Evolutionary conservation across 192 early-diverging fungal genomes (phyloP).

Genomic region (Coemansia sp.): DNA sequence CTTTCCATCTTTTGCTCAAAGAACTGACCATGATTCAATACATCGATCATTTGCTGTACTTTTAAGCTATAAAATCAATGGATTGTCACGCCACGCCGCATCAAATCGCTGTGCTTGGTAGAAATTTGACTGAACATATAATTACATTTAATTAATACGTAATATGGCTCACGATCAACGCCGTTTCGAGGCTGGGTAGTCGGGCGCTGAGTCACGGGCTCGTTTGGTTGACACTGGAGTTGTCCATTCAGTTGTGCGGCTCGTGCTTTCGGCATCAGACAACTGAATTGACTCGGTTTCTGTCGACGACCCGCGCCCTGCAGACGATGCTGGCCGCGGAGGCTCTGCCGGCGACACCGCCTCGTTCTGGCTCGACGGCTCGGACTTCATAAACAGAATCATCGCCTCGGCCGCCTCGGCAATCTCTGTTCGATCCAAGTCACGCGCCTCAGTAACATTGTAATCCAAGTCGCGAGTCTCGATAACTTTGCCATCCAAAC

Average conservation of each 20-base stretch:
- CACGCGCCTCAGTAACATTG: background rate
- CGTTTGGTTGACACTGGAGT: background rate
- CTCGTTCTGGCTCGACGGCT: conserved; percentile 24
- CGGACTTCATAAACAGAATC: conserved; percentile 43
- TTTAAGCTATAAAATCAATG: too few relatives aligned
- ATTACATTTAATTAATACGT: too few relatives aligned
- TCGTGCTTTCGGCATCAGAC: background rate
- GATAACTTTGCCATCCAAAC: too few relatives aligned
- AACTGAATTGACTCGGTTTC: conserved; percentile 1
- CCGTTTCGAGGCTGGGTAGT: too few relatives aligned
- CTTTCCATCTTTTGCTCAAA: background rate
- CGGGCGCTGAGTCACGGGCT: background rate
- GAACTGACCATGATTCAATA: background rate
- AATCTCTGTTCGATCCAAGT: conserved; percentile 10
- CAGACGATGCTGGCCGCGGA: background rate
- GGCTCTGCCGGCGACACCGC: conserved; percentile 1
- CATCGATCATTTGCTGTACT: background rate
- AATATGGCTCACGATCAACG: too few relatives aligned
- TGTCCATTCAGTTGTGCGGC: background rate
- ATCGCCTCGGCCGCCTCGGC: conserved; percentile 44
- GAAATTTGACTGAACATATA: too few relatives aligned
- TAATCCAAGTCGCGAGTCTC: background rate
- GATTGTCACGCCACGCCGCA: background rate
- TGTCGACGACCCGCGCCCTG: background rate
- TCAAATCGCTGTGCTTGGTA: too few relatives aligned